These are phyloP conservation scores for Nakaseomyces kungkrabaensis DNA, from an alignment of 1,139 yeast species.

Conservation along the genomic window DNA sequence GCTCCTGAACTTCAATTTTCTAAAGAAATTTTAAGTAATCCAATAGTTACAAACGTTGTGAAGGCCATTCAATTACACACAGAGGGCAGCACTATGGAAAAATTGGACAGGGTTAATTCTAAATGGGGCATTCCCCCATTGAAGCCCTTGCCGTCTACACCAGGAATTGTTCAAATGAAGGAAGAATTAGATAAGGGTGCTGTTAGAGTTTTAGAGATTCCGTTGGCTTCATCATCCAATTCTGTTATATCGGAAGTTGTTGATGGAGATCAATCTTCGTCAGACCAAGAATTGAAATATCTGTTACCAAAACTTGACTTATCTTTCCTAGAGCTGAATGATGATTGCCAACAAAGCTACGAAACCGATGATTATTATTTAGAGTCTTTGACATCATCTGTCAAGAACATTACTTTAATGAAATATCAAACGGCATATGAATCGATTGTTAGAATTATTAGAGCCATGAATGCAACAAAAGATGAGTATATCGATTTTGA, in stretches of 20 bases:
- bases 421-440: conserved; percentile 4
- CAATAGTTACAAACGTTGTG: neutral
- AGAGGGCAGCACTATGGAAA: neutral
- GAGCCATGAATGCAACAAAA: conserved; percentile 12
- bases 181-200: conserved; percentile 1
- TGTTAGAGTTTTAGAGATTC: neutral
- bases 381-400: neutral
- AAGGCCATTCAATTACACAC: conserved; percentile 3
- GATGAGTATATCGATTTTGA: neutral
- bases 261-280: neutral
- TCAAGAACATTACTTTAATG: conserved; percentile 2
- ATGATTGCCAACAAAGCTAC: neutral
- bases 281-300: neutral
- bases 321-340: neutral
- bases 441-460: conserved; percentile 4
- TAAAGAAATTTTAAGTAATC: neutral
- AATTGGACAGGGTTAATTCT: conserved; percentile 6
- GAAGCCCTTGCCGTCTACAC: conserved; percentile 4
- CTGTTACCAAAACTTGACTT: neutral
- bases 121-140: conserved; percentile 6
- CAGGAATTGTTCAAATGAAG: neutral
- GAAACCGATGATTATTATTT: neutral
- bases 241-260: neutral
- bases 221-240: neutral
- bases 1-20: conserved; percentile 6